Evolutionary conservation across 305 asterid genomes (phyloP).

Genomic region (Salvia sclarea): DNA sequence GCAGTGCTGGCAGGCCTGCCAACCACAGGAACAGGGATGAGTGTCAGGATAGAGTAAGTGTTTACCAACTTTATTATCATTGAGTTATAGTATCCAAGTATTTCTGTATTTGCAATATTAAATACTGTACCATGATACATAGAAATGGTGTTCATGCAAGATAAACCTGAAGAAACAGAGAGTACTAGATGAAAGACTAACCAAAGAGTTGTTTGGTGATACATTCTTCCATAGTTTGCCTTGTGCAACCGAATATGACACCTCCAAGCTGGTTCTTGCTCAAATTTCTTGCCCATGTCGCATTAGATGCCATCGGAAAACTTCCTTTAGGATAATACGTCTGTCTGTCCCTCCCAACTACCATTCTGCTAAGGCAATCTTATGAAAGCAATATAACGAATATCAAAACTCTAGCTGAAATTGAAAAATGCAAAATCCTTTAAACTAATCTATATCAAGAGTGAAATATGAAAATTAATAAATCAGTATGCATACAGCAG

Average conservation of each 20-base stretch:
- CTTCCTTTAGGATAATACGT: slow-evolving; percentile 25
- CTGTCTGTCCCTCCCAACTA: slow-evolving; percentile 37
- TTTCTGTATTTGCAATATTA: slow-evolving; percentile 16
- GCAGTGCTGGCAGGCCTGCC: slow-evolving; percentile 72
- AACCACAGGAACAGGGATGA: slow-evolving; percentile 31
- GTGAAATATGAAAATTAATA: neutral
- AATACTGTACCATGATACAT: neutral
- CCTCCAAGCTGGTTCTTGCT: slow-evolving; percentile 68
- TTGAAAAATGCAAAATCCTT: slow-evolving; percentile 8
- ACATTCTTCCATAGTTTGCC: slow-evolving; percentile 59
- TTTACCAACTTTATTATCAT: slow-evolving; percentile 25
- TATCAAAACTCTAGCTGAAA: slow-evolving; percentile 17
- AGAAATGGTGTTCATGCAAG: slow-evolving; percentile 14
- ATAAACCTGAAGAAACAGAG: slow-evolving; percentile 14
- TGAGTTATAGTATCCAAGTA: slow-evolving; percentile 16
- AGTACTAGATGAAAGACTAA: slow-evolving; percentile 39
- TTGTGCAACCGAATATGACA: slow-evolving; percentile 78
- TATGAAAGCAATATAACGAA: slow-evolving; percentile 26
- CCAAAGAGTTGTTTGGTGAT: slow-evolving; percentile 72
- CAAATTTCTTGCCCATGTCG: slow-evolving; percentile 48
- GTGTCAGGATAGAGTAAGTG: slow-evolving; percentile 12
- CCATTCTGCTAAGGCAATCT: slow-evolving; percentile 50
- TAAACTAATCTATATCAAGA: slow-evolving; percentile 6
- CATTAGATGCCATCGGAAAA: slow-evolving; percentile 23
- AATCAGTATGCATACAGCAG: neutral